phyloP scores from a whole-genome alignment of 164 flowering plant genomes.

The Liquidambar formosana region DNA sequence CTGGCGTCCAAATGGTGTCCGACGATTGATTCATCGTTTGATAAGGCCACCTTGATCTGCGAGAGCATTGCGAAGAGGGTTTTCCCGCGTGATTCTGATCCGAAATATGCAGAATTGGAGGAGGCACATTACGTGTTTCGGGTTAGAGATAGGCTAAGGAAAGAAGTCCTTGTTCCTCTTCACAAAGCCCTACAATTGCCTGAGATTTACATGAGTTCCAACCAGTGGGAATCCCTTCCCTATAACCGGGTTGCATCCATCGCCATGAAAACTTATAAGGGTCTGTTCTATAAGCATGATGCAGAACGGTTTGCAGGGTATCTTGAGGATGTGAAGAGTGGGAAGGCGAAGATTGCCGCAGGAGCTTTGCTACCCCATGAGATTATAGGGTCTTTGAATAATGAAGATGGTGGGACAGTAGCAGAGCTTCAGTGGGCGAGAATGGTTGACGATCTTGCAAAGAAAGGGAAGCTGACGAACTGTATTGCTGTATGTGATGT shows the following conservation, averaged over 20 bases:
- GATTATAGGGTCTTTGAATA: slow-evolving; percentile 26
- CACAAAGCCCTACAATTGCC: slow-evolving; percentile 37
- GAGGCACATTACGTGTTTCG: slow-evolving; percentile 37
- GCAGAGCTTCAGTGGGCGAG: slow-evolving; percentile 46
- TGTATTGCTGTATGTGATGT: slow-evolving; percentile 59
- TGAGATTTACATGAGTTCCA: slow-evolving; percentile 37
- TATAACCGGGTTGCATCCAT: slow-evolving; percentile 42
- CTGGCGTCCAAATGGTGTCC: slow-evolving; percentile 36
- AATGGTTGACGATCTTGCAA: slow-evolving; percentile 35
- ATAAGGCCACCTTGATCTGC: slow-evolving; percentile 24
- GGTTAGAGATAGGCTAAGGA: slow-evolving; percentile 34
- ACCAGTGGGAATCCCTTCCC: slow-evolving; percentile 33
- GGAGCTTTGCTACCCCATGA: slow-evolving; percentile 48
- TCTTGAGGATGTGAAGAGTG: slow-evolving; percentile 29
- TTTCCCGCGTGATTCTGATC: slow-evolving; percentile 15
- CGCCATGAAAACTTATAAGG: slow-evolving; percentile 42
- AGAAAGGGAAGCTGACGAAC: slow-evolving; percentile 44
- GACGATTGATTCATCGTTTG: slow-evolving; percentile 20
- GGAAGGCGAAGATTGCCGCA: slow-evolving; percentile 45
- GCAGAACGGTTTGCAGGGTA: slow-evolving; percentile 26
- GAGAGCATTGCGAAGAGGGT: slow-evolving; percentile 26
- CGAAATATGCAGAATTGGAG: slow-evolving; percentile 30
- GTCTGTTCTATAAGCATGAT: slow-evolving; percentile 26
- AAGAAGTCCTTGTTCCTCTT: slow-evolving; percentile 38
- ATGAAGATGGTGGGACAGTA: slow-evolving; percentile 24